phyloP scores from a whole-genome alignment of 805 yeast genomes.

The Ogataea nakhonphanomensis region DNA sequence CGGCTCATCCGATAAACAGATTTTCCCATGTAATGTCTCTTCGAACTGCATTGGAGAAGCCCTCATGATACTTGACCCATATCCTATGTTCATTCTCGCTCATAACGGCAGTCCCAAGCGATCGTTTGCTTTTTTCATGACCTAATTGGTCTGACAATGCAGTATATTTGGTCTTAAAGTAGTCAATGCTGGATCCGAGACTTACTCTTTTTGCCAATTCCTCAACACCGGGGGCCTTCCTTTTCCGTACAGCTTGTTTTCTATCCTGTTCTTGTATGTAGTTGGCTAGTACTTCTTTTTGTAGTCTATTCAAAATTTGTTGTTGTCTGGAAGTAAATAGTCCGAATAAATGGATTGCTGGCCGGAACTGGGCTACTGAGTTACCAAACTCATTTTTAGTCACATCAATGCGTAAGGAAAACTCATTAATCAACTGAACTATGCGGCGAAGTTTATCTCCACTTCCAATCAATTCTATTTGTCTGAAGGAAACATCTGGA shows the following conservation, averaged over 20 bases:
- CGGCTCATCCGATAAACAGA: conserved; percentile 39
- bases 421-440: conserved; percentile 12
- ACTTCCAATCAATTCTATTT: conserved; percentile 9
- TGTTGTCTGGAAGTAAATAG: conserved; percentile 6
- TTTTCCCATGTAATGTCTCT: conserved; percentile 77
- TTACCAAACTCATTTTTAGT: conserved; percentile 8
- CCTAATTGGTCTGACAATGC: conserved; percentile 15
- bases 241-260: conserved; percentile 6
- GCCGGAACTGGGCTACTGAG: conserved; percentile 11
- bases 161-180: conserved; percentile 42
- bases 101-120: conserved; percentile 18
- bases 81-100: conserved; percentile 36
- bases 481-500: conserved; percentile 16
- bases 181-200: conserved; percentile 31
- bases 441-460: conserved; percentile 15
- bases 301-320: conserved; percentile 13
- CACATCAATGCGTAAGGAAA: conserved; percentile 16
- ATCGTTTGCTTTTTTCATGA: conserved; percentile 13
- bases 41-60: conserved; percentile 87
- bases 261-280: conserved; percentile 11
- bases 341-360: conserved; percentile 13
- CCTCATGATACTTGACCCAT: conserved; percentile 93
- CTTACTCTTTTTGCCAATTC: conserved; percentile 12
- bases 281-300: conserved; percentile 15
- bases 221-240: conserved; percentile 1